phyloP scores from a whole-genome alignment of 1,139 yeast species.

The Lipomyces yarrowii region DNA sequence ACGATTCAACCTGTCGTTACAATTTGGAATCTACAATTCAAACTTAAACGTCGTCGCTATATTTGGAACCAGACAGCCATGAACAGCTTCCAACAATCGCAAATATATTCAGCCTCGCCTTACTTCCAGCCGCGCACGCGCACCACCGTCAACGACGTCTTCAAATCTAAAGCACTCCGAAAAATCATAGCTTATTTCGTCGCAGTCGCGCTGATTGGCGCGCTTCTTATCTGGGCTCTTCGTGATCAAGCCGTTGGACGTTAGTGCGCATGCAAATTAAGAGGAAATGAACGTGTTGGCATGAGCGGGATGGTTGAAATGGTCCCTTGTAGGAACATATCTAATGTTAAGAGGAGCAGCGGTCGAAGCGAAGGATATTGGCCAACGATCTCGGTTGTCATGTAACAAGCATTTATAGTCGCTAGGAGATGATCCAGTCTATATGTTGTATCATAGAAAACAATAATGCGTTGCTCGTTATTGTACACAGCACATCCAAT shows the following conservation, averaged over 20 bases:
- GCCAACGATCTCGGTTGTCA: background rate
- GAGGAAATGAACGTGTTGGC: too few relatives aligned
- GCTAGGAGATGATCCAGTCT: background rate
- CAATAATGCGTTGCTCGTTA: background rate
- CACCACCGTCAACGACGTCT: constrained; percentile 10
- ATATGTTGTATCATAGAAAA: background rate
- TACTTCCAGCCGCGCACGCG: constrained; percentile 16
- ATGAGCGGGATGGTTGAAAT: background rate
- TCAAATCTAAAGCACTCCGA: constrained; percentile 17
- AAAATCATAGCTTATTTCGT: constrained; percentile 9
- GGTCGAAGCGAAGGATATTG: background rate
- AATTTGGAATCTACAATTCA: background rate
- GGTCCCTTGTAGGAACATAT: background rate
- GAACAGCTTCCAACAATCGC: background rate
- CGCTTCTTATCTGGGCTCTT: constrained; percentile 5
- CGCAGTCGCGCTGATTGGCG: constrained; percentile 15
- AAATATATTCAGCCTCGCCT: background rate
- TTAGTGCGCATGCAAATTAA: too few relatives aligned
- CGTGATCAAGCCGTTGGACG: background rate
- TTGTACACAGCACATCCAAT: background rate
- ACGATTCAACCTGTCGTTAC: background rate
- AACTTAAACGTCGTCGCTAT: background rate
- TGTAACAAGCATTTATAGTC: background rate
- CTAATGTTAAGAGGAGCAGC: background rate
- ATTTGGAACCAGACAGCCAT: background rate